Evolutionary conservation across 306 rosid genomes (phyloP).

Genomic region (Hippophae rhamnoides): DNA sequence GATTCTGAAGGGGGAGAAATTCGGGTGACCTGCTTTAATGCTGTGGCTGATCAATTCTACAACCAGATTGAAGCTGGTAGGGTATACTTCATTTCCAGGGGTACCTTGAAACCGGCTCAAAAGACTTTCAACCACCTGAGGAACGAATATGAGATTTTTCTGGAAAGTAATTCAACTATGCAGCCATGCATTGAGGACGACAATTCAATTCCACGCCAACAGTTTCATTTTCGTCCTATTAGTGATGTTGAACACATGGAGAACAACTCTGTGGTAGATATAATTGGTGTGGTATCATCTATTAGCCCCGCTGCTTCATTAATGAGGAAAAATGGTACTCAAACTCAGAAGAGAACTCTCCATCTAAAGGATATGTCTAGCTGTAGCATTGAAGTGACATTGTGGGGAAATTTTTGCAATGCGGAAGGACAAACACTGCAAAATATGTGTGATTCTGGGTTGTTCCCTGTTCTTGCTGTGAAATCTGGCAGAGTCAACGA

Average conservation of each 20-base stretch:
- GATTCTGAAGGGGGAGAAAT: slow-evolving; percentile 79
- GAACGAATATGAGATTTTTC: slow-evolving; percentile 61
- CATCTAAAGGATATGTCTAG: slow-evolving; percentile 78
- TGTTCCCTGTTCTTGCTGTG: slow-evolving; percentile 62
- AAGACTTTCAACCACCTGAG: slow-evolving; percentile 59
- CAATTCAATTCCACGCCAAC: slow-evolving; percentile 51
- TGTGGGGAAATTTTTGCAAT: slow-evolving; percentile 75
- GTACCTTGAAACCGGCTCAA: slow-evolving; percentile 61
- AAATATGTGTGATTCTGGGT: slow-evolving; percentile 63
- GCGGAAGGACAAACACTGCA: slow-evolving; percentile 71
- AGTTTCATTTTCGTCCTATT: slow-evolving; percentile 53
- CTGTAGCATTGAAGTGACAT: slow-evolving; percentile 66
- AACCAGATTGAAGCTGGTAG: slow-evolving; percentile 64
- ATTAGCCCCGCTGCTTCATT: slow-evolving; percentile 57
- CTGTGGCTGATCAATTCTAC: slow-evolving; percentile 73
- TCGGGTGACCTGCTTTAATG: slow-evolving; percentile 78
- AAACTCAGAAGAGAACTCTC: slow-evolving; percentile 74
- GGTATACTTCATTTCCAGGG: slow-evolving; percentile 61
- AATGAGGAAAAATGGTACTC: slow-evolving; percentile 76
- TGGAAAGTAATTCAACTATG: slow-evolving; percentile 46
- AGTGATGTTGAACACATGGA: slow-evolving; percentile 59
- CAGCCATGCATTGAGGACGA: slow-evolving; percentile 70
- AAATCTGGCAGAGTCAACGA: slow-evolving; percentile 72
- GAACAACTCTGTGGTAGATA: slow-evolving; percentile 47
- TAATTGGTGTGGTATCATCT: slow-evolving; percentile 67